phyloP scores from a whole-genome alignment of 768 basidiomycete species.

The Lentinula lateritia region DNA sequence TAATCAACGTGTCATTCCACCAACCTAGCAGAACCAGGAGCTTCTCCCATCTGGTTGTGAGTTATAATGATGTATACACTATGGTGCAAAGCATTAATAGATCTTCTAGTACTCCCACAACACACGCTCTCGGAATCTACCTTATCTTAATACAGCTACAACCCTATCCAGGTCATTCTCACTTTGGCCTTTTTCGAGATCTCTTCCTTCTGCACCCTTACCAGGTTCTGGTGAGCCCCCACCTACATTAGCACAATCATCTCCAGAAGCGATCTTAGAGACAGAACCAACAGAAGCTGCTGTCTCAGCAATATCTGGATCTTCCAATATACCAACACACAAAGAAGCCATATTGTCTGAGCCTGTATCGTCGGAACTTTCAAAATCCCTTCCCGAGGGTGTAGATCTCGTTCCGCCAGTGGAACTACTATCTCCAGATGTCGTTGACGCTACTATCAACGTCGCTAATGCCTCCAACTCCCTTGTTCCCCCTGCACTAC shows the following conservation, averaged over 20 bases:
- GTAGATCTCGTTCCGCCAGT: constrained; percentile 2
- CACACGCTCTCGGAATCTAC: not conserved
- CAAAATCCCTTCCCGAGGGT: not conserved
- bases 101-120: not conserved
- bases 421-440: not conserved
- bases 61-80: not conserved
- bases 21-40: not conserved
- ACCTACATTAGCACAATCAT: not conserved
- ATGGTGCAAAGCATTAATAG: not conserved
- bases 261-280: not conserved
- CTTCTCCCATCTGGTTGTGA: not conserved
- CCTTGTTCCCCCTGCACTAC: constrained; percentile 22
- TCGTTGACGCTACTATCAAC: not conserved
- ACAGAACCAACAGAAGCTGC: not conserved
- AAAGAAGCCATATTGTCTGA: not conserved
- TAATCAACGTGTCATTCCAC: not conserved
- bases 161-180: not conserved
- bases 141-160: not conserved
- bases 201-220: not conserved
- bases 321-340: not conserved
- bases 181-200: not conserved
- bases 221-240: not conserved
- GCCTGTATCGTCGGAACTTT: not conserved
- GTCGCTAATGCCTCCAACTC: not conserved
- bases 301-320: not conserved